phyloP scores from a whole-genome alignment of 768 basidiomycete species.

The Termitomyces sp. region DNA sequence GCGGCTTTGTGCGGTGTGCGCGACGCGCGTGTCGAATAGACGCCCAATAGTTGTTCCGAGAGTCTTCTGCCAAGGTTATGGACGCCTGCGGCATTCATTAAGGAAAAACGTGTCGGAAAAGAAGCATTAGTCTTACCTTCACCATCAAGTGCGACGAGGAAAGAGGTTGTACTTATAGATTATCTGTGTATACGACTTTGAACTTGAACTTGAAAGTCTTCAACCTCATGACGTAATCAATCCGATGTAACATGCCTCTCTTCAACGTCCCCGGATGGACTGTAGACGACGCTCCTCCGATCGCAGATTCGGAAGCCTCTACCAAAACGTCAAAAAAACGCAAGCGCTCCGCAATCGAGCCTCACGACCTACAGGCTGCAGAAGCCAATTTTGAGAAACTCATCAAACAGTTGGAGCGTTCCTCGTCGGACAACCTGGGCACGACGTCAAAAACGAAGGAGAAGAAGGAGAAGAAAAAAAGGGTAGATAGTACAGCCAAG shows the following conservation, averaged over 20 bases:
- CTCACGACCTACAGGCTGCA: slow-evolving; percentile 31
- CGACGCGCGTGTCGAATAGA: slow-evolving; percentile 3
- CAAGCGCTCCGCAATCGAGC: slow-evolving; percentile 39
- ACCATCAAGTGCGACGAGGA: too few species aligned
- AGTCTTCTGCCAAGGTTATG: neutral
- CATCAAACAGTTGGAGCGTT: slow-evolving; percentile 41
- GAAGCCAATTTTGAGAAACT: slow-evolving; percentile 61
- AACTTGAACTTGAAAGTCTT: neutral
- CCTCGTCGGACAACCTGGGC: slow-evolving; percentile 13
- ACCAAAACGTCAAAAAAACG: slow-evolving; percentile 47
- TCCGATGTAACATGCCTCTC: slow-evolving; percentile 33
- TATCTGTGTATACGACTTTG: too few species aligned
- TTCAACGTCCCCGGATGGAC: slow-evolving; percentile 75
- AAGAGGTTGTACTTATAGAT: too few species aligned
- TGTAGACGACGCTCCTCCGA: slow-evolving; percentile 39
- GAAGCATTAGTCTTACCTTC: neutral
- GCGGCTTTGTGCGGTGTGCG: too few species aligned
- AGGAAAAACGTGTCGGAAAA: neutral
- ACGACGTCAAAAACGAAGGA: slow-evolving; percentile 5
- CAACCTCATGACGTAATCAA: slow-evolving; percentile 7
- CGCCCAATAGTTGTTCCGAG: neutral
- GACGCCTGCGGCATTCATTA: neutral
- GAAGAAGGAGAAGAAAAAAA: slow-evolving; percentile 10
- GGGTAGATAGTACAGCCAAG: neutral
- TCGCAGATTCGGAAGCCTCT: slow-evolving; percentile 30